Conservation (phyloP, 176 grass and related monocot species). For the Bothriochloa decipiens region DNA sequence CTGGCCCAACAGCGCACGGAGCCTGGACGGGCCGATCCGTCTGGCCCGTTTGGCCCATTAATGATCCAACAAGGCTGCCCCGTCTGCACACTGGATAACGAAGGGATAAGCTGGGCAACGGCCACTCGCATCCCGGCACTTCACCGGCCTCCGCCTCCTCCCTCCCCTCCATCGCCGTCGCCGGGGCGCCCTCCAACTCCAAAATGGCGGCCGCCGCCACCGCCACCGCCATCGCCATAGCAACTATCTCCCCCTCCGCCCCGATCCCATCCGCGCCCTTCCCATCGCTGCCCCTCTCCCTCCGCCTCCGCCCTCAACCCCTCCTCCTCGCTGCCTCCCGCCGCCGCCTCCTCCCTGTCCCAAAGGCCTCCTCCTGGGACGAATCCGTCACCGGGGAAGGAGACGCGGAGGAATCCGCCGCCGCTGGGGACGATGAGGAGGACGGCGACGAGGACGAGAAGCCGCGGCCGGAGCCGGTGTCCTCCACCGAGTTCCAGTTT, state of each 20-base stretch:
- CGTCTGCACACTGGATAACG: slow-evolving; percentile 37
- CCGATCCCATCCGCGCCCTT: slow-evolving; percentile 41
- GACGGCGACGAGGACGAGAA: slow-evolving; percentile 41
- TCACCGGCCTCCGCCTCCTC: not conserved
- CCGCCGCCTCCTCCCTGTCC: slow-evolving; percentile 31
- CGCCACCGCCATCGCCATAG: slow-evolving; percentile 45
- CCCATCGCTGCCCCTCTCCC: slow-evolving; percentile 34
- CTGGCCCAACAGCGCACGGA: not conserved
- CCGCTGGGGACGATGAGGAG: slow-evolving; percentile 5
- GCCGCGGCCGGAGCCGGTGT: slow-evolving; percentile 41
- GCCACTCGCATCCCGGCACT: slow-evolving; percentile 4
- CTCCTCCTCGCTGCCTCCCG: slow-evolving; percentile 25
- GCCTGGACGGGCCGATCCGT: not conserved
- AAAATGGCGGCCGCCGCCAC: slow-evolving; percentile 45
- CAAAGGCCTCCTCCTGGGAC: slow-evolving; percentile 45
- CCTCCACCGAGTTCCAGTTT: slow-evolving; percentile 38
- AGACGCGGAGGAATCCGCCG: slow-evolving; percentile 30
- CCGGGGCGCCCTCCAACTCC: slow-evolving; percentile 22
- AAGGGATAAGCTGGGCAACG: slow-evolving; percentile 62
- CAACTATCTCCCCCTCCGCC: slow-evolving; percentile 43
- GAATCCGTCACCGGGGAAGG: slow-evolving; percentile 36
- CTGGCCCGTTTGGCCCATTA: not conserved
- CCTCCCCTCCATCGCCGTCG: slow-evolving; percentile 8
- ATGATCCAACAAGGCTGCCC: not conserved
- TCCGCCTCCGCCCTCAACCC: slow-evolving; percentile 32